Evolutionary conservation across 805 yeast genomes (phyloP).

Genomic region (Wickerhamiella allomyrinae): DNA sequence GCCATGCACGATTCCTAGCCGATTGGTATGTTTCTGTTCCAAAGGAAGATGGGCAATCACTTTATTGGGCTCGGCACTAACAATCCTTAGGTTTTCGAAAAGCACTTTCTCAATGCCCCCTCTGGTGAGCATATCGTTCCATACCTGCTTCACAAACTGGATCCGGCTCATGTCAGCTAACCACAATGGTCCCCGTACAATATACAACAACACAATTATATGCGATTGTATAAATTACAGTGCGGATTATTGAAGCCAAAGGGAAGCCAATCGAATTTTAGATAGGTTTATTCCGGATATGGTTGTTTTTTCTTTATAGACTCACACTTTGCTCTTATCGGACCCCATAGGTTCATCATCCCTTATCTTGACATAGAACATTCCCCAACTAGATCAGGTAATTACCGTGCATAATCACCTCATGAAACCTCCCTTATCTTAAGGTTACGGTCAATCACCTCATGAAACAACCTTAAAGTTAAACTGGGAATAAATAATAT

Average conservation of each 20-base stretch:
- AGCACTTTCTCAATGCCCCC: constrained; percentile 18
- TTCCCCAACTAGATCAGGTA: no score
- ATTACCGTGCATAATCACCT: no score
- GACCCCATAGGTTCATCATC: no score
- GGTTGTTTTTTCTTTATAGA: background rate
- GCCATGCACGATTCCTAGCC: constrained; percentile 29
- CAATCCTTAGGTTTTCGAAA: constrained; percentile 15
- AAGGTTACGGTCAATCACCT: no score
- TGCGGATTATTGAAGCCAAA: background rate
- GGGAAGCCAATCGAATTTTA: background rate
- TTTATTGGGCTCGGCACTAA: constrained; percentile 22
- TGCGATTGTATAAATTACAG: no score
- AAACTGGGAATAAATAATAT: no score
- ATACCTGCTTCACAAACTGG: constrained; percentile 16
- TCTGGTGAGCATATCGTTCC: constrained; percentile 16
- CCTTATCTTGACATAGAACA: no score
- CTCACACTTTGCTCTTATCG: no score
- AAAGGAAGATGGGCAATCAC: constrained; percentile 24
- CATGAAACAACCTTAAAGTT: no score
- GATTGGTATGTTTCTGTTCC: constrained; percentile 27
- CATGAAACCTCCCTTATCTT: no score
- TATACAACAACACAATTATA: background rate
- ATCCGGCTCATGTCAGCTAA: constrained; percentile 8
- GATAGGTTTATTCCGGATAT: no score
- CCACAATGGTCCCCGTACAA: background rate